Evolutionary conservation across 2,329 filamentous ascomycete genomes (phyloP).

Genomic region (Fonsecaea pedrosoi): DNA sequence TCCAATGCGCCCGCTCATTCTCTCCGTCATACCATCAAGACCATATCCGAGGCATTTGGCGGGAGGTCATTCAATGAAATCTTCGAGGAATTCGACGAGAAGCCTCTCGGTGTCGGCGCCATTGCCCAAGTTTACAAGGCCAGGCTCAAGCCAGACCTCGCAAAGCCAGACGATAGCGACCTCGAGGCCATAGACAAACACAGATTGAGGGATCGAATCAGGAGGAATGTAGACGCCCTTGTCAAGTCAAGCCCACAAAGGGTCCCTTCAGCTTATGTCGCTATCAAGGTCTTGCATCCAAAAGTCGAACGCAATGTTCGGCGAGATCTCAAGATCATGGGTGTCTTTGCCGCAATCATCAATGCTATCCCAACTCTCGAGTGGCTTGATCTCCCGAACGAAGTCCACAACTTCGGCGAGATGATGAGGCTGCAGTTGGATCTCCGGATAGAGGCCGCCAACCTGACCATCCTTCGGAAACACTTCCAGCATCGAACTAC

Average conservation of each 20-base stretch:
- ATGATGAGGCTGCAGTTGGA: constrained; percentile 99
- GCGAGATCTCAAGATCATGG: constrained; percentile 93
- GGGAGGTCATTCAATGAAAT: constrained; percentile 84
- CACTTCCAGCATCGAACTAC: constrained; percentile 90
- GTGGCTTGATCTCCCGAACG: constrained; percentile 94
- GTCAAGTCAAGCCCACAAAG: constrained; percentile 85
- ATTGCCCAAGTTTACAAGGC: constrained; percentile 98
- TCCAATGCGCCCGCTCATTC: constrained; percentile 94
- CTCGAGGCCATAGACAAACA: constrained; percentile 56
- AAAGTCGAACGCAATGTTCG: constrained; percentile 86
- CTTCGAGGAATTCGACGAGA: constrained; percentile 93
- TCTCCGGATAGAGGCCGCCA: constrained; percentile 90
- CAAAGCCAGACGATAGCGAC: constrained; percentile 66
- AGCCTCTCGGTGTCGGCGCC: constrained; percentile 87
- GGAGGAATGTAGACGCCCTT: constrained; percentile 81
- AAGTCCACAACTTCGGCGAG: constrained; percentile 90
- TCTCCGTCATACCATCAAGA: constrained; percentile 77
- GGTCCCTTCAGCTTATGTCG: constrained; percentile 90
- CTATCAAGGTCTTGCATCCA: constrained; percentile 94
- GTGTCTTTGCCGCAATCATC: constrained; percentile 81
- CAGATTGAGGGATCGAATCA: constrained; percentile 72
- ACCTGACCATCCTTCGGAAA: constrained; percentile 82
- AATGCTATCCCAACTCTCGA: constrained; percentile 92
- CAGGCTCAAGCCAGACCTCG: constrained; percentile 81
- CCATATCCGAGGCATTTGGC: constrained; percentile 80